A percentile compares a stretch with the other conserved stretches of the same genome.
Evolutionary conservation across 768 basidiomycete genomes (phyloP).

Genomic region (Cyclocybe aegerita): DNA sequence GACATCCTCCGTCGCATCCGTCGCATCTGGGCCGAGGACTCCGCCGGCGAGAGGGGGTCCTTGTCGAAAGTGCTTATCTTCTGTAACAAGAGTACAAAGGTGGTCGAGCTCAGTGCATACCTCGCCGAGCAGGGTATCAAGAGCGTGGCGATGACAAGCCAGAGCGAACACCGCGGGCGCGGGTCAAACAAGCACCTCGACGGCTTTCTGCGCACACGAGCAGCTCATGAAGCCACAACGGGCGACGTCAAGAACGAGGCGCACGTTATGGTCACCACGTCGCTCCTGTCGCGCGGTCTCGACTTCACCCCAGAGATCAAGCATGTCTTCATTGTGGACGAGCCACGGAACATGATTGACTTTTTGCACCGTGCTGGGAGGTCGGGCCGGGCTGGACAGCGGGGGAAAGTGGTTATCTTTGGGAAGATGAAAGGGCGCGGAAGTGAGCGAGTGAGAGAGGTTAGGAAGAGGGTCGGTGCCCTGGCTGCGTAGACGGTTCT

Average conservation of each 20-base stretch:
- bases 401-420: conserved; percentile 75
- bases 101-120: conserved; percentile 57
- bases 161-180: conserved; percentile 52
- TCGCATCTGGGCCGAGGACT: conserved; percentile 73
- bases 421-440: conserved; percentile 70
- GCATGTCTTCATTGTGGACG: conserved; percentile 86
- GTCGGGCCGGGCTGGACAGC: conserved; percentile 70
- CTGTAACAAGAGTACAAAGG: conserved; percentile 74
- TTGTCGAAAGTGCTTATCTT: conserved; percentile 80
- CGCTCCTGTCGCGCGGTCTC: conserved; percentile 85
- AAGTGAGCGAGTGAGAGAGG: conserved; percentile 47
- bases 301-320: conserved; percentile 80
- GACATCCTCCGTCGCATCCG: conserved; percentile 78
- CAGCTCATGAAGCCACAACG: neutral
- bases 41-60: conserved; percentile 26
- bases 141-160: conserved; percentile 65
- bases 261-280: conserved; percentile 84
- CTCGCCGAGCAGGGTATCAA: conserved; percentile 61
- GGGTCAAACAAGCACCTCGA: conserved; percentile 79
- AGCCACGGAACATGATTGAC: conserved; percentile 87
- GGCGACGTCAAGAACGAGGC: conserved; percentile 38
- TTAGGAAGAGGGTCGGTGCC: conserved; percentile 47
- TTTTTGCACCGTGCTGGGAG: conserved; percentile 91
- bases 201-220: conserved; percentile 56
- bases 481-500: neutral